phyloP scores from a whole-genome alignment of 805 yeast species.

The Teunomyces kruisii region DNA sequence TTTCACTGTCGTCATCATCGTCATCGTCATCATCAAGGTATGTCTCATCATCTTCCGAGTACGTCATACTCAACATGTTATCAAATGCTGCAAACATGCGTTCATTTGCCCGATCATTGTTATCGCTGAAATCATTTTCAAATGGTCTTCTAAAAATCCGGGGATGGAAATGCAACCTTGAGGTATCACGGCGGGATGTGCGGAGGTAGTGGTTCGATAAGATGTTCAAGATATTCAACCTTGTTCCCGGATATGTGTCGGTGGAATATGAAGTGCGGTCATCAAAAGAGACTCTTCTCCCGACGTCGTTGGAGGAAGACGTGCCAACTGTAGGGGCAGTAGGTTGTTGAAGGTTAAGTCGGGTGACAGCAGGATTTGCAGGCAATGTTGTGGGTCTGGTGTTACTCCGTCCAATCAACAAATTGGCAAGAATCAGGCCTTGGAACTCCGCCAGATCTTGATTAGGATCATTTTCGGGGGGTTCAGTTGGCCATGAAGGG shows the following conservation, averaged over 20 bases:
- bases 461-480: conserved; percentile 1
- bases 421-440: background rate
- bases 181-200: conserved; percentile 3
- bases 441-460: background rate
- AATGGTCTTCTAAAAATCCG: conserved; percentile 2
- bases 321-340: background rate
- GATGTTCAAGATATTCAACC: conserved; percentile 12
- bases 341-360: background rate
- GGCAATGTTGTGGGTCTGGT: background rate
- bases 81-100: conserved; percentile 2
- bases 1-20: conserved; percentile 8
- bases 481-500: conserved; percentile 2
- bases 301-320: background rate
- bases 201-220: conserved; percentile 13
- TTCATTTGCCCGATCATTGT: conserved; percentile 1
- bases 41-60: conserved; percentile 6
- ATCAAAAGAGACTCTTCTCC: background rate
- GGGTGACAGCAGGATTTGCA: background rate
- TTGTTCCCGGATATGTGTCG: conserved; percentile 4
- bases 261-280: background rate
- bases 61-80: conserved; percentile 3
- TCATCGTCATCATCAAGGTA: conserved; percentile 8
- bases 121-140: background rate
- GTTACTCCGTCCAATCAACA: background rate
- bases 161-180: background rate